phyloP scores from a whole-genome alignment of 768 basidiomycete species.

The Lentinus brumalis region DNA sequence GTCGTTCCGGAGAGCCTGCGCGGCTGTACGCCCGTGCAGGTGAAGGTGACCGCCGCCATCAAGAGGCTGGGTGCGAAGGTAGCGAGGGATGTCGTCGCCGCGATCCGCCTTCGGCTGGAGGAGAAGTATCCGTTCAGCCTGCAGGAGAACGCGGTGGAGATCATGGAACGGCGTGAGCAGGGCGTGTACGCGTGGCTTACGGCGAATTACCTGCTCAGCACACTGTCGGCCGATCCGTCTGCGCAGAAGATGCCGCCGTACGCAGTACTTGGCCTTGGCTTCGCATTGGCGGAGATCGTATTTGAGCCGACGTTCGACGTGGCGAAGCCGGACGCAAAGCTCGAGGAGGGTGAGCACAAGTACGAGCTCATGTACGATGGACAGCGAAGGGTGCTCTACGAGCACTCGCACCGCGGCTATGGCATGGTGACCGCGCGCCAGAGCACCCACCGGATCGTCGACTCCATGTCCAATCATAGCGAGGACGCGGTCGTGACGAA shows the following conservation, averaged over 20 bases:
- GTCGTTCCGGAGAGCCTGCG: slow-evolving; percentile 71
- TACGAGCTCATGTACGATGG: slow-evolving; percentile 82
- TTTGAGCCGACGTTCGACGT: slow-evolving; percentile 79
- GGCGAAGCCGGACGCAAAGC: slow-evolving; percentile 33
- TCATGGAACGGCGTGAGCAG: slow-evolving; percentile 97
- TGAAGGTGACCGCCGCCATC: slow-evolving; percentile 92
- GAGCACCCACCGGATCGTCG: slow-evolving; percentile 85
- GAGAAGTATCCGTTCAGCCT: slow-evolving; percentile 68
- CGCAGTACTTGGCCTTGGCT: slow-evolving; percentile 94
- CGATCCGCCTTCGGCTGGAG: slow-evolving; percentile 64
- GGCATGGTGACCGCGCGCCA: slow-evolving; percentile 87
- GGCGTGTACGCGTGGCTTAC: slow-evolving; percentile 99
- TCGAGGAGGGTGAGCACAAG: slow-evolving; percentile 88
- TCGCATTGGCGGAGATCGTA: slow-evolving; percentile 96
- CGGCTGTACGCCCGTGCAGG: slow-evolving; percentile 82
- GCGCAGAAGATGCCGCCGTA: slow-evolving; percentile 54
- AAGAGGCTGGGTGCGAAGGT: slow-evolving; percentile 65
- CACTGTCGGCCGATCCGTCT: slow-evolving; percentile 52
- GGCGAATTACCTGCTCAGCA: slow-evolving; percentile 86
- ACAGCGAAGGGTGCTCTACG: slow-evolving; percentile 75
- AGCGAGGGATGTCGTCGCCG: slow-evolving; percentile 71
- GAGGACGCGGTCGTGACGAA: slow-evolving; percentile 54
- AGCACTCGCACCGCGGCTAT: slow-evolving; percentile 97
- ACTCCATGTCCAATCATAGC: slow-evolving; percentile 60
- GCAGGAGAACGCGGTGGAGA: slow-evolving; percentile 67